Evolutionary conservation across 257 asterid species (phyloP), one percentile per base, ranked within the genome.

Genomic region (Penstemon eatonii): DNA sequence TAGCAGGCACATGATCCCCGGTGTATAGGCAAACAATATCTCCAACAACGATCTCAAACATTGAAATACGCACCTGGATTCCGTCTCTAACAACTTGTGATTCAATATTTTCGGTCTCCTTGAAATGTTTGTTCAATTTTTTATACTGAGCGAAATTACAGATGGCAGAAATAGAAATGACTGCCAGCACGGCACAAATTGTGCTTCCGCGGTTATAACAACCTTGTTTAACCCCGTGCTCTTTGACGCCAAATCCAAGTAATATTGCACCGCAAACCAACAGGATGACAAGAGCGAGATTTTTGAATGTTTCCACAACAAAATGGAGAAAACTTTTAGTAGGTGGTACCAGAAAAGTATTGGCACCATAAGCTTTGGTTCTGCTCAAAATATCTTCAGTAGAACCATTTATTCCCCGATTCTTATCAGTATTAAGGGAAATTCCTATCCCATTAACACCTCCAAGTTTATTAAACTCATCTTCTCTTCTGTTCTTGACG

Each of bases 1-100:
- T 69, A 4, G 77, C 79, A 49, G 72, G 77, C 8, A 73, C 61
- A 41, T 72, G 84, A 72, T 80, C 71, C 0, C 75, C 79, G 44
- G 47, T 62, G 18, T 41, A 47, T 63, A 80, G 64, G 50, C 47
- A 59, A 12, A 75, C 64, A 2, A 79, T 51, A 9, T 75, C 78
- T 43, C 83, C 73, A 43, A 71, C 80, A 18, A 79, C 68, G 13
- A 60, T 64, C 36, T 79, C 80, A 18, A 58, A 79, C 25, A 63
- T 71, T 36, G 73, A 75, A 38, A 79, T 39, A 7, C 54, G 45
- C 8, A 64, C 61, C 51, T 71, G 37, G 53, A 60, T 64, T 15
- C 76, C 71, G 5, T 56, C 42, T 40, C 76, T 72, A 51, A 54
- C 66, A 7, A 63, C 76, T 7, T 45, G 51, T 0, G 55, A 51